Percentiles rank a stretch among this genome's conserved stretches.
phyloP scores from a whole-genome alignment of 805 yeast species.

The Komagataella kurtzmanii region DNA sequence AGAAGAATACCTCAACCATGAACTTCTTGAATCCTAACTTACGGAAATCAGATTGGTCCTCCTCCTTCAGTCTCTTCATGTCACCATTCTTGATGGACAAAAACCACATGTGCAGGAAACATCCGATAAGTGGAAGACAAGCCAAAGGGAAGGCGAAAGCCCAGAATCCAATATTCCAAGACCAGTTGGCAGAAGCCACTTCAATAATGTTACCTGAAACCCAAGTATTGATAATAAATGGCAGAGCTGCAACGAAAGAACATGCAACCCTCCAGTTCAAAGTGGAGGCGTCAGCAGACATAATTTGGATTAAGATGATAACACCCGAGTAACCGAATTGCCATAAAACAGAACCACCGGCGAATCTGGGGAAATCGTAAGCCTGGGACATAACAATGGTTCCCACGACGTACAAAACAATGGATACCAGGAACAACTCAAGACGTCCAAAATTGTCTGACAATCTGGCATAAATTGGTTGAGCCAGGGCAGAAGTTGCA shows the following conservation, averaged over 20 bases:
- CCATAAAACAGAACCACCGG: conserved; percentile 51
- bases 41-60: conserved; percentile 11
- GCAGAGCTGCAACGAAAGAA: conserved; percentile 56
- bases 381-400: conserved; percentile 54
- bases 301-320: conserved; percentile 37
- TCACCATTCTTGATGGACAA: conserved; percentile 40
- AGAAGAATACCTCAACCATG: conserved; percentile 30
- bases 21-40: conserved; percentile 18
- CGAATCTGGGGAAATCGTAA: conserved; percentile 38
- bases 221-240: conserved; percentile 72
- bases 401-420: conserved; percentile 47
- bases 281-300: conserved; percentile 54
- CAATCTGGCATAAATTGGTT: conserved; percentile 48
- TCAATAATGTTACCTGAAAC: conserved; percentile 45
- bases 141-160: conserved; percentile 61
- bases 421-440: conserved; percentile 31
- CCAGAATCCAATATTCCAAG: conserved; percentile 76
- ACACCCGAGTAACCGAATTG: conserved; percentile 52
- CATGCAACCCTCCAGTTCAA: conserved; percentile 59
- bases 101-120: conserved; percentile 42
- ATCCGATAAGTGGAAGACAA: conserved; percentile 42
- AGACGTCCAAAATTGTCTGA: conserved; percentile 59
- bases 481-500: conserved; percentile 56
- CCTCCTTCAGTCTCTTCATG: conserved; percentile 24
- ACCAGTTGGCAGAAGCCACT: conserved; percentile 29